Evolutionary conservation across 1,139 yeast species (phyloP).

Genomic region (Blastobotrys ciferrii): DNA sequence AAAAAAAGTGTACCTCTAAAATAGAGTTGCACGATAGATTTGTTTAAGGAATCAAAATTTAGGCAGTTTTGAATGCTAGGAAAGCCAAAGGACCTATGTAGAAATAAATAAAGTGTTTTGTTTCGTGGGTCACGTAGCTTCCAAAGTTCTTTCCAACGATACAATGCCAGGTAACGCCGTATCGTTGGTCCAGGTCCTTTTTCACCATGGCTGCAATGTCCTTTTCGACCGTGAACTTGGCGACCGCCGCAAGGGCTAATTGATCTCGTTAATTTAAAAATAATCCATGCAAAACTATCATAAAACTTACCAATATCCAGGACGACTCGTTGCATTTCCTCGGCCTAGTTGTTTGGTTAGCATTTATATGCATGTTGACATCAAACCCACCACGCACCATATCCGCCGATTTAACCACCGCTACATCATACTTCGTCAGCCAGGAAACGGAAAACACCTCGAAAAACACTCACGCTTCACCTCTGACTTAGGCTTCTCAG

Average conservation of each 20-base stretch:
- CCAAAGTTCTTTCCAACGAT: slow-evolving; percentile 94
- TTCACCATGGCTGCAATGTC: slow-evolving; percentile 82
- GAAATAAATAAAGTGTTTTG: slow-evolving; percentile 80
- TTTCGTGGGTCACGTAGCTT: slow-evolving; percentile 80
- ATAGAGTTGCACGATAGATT: too few species aligned
- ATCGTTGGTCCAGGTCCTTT: slow-evolving; percentile 63
- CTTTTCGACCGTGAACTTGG: slow-evolving; percentile 52
- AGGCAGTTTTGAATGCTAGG: slow-evolving; percentile 72
- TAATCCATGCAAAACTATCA: slow-evolving; percentile 26
- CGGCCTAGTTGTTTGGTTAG: too few species aligned
- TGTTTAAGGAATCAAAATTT: not conserved
- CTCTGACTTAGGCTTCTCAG: not conserved
- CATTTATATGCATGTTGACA: too few species aligned
- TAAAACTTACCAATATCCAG: slow-evolving; percentile 18
- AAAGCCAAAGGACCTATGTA: slow-evolving; percentile 80
- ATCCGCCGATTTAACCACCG: slow-evolving; percentile 42
- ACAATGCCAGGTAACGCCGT: slow-evolving; percentile 92
- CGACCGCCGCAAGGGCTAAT: slow-evolving; percentile 56
- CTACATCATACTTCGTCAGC: slow-evolving; percentile 9
- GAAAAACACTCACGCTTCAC: not conserved
- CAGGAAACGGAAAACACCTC: not conserved
- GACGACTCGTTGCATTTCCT: slow-evolving; percentile 26
- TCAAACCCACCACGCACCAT: slow-evolving; percentile 40
- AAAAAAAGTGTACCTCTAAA: too few species aligned
- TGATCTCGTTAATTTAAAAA: slow-evolving; percentile 25